Evolutionary conservation across 2,329 filamentous ascomycete species (phyloP), one percentile per base, ranked within the genome.

Genomic region (Venturia oleaginea): DNA sequence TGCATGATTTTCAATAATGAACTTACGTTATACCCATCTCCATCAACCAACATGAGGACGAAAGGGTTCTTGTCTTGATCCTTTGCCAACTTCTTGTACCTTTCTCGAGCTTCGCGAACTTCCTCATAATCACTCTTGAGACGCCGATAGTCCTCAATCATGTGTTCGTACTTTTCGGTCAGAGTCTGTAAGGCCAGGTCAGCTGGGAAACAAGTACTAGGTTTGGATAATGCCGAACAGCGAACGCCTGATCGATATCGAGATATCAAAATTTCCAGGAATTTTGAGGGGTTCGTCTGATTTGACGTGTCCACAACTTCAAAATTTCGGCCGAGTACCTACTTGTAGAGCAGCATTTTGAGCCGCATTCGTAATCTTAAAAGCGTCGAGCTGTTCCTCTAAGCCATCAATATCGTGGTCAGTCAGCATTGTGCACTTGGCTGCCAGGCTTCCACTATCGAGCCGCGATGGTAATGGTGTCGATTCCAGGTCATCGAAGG

Each of bases 21-120:
- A 62, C 60, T 48, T 48, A 75, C 70, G 27, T 80, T 69, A 68
- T 86, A 86, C 59, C 82, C 83, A 71, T 88, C 84, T 24, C 84
- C 85, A 65, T 88, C 85, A 15, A 88, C 74, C 0, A 88, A 74
- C 7, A 87, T 80, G 2, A 87, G 76, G 1, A 84, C 83, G 68
- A 86, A 87, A 0, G 84, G 80, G 66, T 83, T 83, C 24, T 81
- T 79, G 30, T 83, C 75, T 69, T 78, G 70, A 34, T 69, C 66
- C 10, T 24, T 59, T 5, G 79, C 79, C 64, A 81, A 71, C 68
- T 80, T 78, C 69, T 85, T 84, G 74, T 84, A 85, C 51, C 78
- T 79, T 66, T 84, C 82, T 3, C 81, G 75, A 0, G 77, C 73
- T 60, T 82, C 81, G 48, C 81, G 78, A 66, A 82, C 81, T 67